Conservation (phyloP, 2,329 filamentous ascomycete species). For the Zasmidium angulare region DNA sequence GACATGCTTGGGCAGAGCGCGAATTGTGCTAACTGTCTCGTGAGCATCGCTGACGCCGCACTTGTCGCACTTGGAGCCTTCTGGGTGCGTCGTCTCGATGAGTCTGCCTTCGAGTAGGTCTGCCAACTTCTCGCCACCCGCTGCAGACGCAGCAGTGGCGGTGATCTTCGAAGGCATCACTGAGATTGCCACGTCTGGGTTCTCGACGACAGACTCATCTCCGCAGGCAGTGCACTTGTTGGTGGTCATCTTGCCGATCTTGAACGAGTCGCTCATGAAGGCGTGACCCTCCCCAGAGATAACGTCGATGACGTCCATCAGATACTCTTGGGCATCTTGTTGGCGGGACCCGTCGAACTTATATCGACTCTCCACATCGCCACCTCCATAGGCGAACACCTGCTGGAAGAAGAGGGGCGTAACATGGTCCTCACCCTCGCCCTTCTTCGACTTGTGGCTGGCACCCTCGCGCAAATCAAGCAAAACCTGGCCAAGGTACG, state of each 20-base stretch:
- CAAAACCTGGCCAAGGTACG: constrained; percentile 17
- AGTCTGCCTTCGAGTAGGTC: not conserved
- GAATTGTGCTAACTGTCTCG: not conserved
- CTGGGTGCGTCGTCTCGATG: not conserved
- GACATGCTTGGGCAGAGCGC: not conserved
- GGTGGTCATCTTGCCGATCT: not conserved
- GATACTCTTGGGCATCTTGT: constrained; percentile 20
- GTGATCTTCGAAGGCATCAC: not conserved
- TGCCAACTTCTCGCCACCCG: not conserved
- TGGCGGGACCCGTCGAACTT: constrained; percentile 11
- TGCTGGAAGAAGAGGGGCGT: constrained; percentile 17
- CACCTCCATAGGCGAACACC: constrained; percentile 13
- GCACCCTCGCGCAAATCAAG: constrained; percentile 9
- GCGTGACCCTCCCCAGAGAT: constrained; percentile 3
- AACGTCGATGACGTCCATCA: constrained; percentile 9
- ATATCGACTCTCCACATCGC: not conserved
- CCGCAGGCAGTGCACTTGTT: not conserved
- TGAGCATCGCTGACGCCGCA: not conserved
- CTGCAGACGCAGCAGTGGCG: not conserved
- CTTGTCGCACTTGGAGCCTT: not conserved
- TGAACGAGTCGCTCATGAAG: constrained; percentile 13
- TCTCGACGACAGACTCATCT: not conserved
- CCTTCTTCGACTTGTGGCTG: not conserved
- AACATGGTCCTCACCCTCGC: not conserved
- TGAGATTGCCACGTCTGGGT: not conserved